Conservation (phyloP, 179 eudicot genomes). For the Monotropa hypopitys region DNA sequence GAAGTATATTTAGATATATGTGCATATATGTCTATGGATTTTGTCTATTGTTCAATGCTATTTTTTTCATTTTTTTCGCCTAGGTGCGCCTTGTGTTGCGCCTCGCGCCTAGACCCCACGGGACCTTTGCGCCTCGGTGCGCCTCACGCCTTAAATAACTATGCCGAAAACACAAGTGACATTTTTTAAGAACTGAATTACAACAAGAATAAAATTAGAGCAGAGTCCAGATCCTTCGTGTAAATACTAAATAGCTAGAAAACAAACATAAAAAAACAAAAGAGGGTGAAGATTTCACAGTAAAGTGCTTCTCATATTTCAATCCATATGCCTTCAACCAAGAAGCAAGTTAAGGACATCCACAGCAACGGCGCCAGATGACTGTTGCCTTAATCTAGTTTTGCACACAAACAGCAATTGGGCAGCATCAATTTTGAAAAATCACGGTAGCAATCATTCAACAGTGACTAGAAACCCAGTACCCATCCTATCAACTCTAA, state of each 20-base stretch:
- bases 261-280: neutral
- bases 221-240: neutral
- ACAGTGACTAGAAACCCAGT: neutral
- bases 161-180: neutral
- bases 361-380: neutral
- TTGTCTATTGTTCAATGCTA: too few species aligned
- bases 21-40: too few species aligned
- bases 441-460: neutral
- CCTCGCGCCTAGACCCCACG: too few species aligned
- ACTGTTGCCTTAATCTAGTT: neutral
- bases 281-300: neutral
- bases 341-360: neutral
- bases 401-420: neutral
- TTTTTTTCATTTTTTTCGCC: too few species aligned
- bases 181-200: neutral
- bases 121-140: too few species aligned
- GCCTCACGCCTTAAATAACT: too few species aligned
- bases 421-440: neutral
- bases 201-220: neutral
- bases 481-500: neutral
- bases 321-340: neutral
- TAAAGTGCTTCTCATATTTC: neutral
- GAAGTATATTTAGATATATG: too few species aligned
- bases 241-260: neutral
- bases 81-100: too few species aligned